Evolutionary conservation across 805 yeast species (phyloP).

Genomic region (Pichia cephalocereana): DNA sequence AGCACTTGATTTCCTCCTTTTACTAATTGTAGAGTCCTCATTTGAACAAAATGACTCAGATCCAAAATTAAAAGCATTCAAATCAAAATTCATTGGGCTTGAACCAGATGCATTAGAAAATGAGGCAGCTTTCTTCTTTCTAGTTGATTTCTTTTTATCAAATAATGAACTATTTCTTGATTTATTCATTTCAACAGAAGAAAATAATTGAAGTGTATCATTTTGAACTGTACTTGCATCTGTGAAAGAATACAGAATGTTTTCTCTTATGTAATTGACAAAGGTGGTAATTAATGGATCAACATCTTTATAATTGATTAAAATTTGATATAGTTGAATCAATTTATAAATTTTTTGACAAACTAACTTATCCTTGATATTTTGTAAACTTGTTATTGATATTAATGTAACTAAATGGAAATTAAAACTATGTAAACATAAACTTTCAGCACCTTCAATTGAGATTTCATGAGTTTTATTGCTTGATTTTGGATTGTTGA

Average conservation of each 20-base stretch:
- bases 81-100: conserved; percentile 15
- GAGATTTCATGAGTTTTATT: conserved; percentile 12
- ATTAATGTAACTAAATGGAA: conserved; percentile 22
- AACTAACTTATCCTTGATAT: conserved; percentile 8
- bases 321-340: conserved; percentile 18
- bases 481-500: conserved; percentile 8
- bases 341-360: conserved; percentile 12
- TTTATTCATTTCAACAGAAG: conserved; percentile 8
- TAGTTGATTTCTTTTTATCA: conserved; percentile 12
- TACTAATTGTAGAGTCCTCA: conserved; percentile 9
- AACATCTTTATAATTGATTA: conserved; percentile 15
- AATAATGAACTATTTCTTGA: conserved; percentile 13
- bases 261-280: conserved; percentile 15
- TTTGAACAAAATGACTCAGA: conserved; percentile 11
- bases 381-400: conserved; percentile 18
- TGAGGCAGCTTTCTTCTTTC: background rate
- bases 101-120: background rate
- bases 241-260: conserved; percentile 6
- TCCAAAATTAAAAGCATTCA: conserved; percentile 23
- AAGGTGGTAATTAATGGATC: conserved; percentile 17
- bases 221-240: conserved; percentile 10
- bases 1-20: conserved; percentile 19
- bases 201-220: conserved; percentile 19
- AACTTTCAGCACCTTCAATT: conserved; percentile 16
- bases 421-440: conserved; percentile 25